Conservation (phyloP, 805 yeast genomes). For the Brettanomyces naardenensis region DNA sequence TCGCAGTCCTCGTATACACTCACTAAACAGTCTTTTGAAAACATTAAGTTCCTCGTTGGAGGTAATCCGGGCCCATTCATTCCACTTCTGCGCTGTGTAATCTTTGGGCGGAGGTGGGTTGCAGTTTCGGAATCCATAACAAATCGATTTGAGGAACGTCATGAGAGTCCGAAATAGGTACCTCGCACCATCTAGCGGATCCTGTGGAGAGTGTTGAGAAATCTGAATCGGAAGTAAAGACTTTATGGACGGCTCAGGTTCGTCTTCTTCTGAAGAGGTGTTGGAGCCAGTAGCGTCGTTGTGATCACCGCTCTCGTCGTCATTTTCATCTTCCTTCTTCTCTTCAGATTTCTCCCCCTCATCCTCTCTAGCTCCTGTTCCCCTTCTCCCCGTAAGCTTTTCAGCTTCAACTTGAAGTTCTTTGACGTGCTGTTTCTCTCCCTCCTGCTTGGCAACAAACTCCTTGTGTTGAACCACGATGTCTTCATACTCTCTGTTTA, state of each 20-base stretch:
- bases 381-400: slow-evolving; percentile 21
- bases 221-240: slow-evolving; percentile 52
- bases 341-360: slow-evolving; percentile 1
- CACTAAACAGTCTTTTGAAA: slow-evolving; percentile 69
- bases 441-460: slow-evolving; percentile 36
- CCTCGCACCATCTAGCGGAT: slow-evolving; percentile 81
- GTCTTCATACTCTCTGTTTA: slow-evolving; percentile 64
- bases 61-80: slow-evolving; percentile 76
- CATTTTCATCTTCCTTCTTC: background rate
- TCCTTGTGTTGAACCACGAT: slow-evolving; percentile 55
- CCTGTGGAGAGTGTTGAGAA: slow-evolving; percentile 42
- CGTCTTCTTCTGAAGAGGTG: slow-evolving; percentile 9
- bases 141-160: slow-evolving; percentile 84
- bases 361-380: background rate
- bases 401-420: slow-evolving; percentile 33
- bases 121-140: slow-evolving; percentile 81
- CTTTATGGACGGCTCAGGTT: slow-evolving; percentile 2
- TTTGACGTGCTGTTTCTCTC: slow-evolving; percentile 34
- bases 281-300: background rate
- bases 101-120: slow-evolving; percentile 72
- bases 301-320: background rate
- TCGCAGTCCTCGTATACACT: slow-evolving; percentile 73
- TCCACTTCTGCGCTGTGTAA: slow-evolving; percentile 57
- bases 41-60: slow-evolving; percentile 77
- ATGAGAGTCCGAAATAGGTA: slow-evolving; percentile 80